A percentile compares a stretch with the other conserved stretches of the same genome.
phyloP scores from a whole-genome alignment of 768 basidiomycete genomes.

The Saitozyma podzolica region DNA sequence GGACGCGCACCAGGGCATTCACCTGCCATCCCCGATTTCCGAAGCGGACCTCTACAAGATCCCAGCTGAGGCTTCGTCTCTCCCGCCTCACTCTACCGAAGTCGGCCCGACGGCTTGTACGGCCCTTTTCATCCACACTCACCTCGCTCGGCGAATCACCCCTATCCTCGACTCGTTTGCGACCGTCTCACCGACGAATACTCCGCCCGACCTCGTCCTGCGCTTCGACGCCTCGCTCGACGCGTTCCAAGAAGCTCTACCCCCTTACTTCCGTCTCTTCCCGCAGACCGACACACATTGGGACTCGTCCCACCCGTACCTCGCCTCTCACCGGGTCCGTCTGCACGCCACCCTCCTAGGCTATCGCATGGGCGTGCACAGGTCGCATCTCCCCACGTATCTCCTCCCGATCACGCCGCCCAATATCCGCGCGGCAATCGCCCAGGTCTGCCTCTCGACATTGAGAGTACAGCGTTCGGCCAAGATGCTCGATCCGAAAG shows the following conservation, averaged over 20 bases:
- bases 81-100: constrained; percentile 35
- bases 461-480: constrained; percentile 37
- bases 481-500: constrained; percentile 35
- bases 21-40: constrained; percentile 36
- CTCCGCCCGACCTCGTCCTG: constrained; percentile 33
- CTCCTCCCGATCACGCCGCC: constrained; percentile 26
- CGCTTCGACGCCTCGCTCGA: constrained; percentile 37
- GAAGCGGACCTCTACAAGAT: constrained; percentile 35
- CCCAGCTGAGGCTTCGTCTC: constrained; percentile 17
- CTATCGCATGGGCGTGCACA: constrained; percentile 35
- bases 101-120: constrained; percentile 33
- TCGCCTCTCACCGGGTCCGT: constrained; percentile 34
- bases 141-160: constrained; percentile 37
- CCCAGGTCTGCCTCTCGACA: constrained; percentile 28
- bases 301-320: constrained; percentile 33
- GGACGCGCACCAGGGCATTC: constrained; percentile 39
- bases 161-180: constrained; percentile 43
- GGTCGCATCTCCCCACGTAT: constrained; percentile 35
- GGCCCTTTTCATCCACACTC: constrained; percentile 39
- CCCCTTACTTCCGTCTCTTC: constrained; percentile 35
- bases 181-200: constrained; percentile 30
- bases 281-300: constrained; percentile 33
- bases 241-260: constrained; percentile 40
- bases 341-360: constrained; percentile 32
- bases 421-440: constrained; percentile 23